Evolutionary conservation across 306 rosid genomes (phyloP).

Genomic region (Lupinus albus): DNA sequence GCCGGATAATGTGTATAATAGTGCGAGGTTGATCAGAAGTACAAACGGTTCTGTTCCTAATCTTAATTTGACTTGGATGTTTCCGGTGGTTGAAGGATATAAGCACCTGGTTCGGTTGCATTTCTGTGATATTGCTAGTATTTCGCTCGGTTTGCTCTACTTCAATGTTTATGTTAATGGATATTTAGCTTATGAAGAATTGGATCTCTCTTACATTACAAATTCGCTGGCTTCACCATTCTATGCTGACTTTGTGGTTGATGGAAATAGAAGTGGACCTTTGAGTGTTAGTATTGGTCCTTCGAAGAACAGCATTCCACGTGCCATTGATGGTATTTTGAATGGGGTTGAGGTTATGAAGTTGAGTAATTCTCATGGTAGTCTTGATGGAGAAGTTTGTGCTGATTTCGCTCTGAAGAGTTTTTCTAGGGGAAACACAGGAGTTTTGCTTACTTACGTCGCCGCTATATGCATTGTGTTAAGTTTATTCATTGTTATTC

Average conservation of each 20-base stretch:
- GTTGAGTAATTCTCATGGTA: conserved; percentile 43
- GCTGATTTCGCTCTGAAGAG: conserved; percentile 43
- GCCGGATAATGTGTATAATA: conserved; percentile 30
- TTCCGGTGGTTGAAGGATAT: conserved; percentile 59
- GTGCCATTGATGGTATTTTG: conserved; percentile 50
- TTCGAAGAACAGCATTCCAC: conserved; percentile 52
- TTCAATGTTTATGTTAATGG: conserved; percentile 70
- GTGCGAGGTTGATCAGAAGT: conserved; percentile 72
- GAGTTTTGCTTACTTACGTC: conserved; percentile 42
- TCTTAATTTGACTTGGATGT: conserved; percentile 78
- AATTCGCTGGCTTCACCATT: conserved; percentile 65
- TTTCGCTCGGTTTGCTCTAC: conserved; percentile 51
- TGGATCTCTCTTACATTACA: conserved; percentile 61
- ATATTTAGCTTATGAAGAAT: conserved; percentile 54
- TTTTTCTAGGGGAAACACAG: conserved; percentile 40
- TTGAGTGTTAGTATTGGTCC: conserved; percentile 67
- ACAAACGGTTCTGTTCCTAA: conserved; percentile 60
- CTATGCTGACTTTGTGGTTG: conserved; percentile 74
- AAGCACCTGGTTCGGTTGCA: conserved; percentile 75
- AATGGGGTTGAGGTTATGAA: conserved; percentile 54
- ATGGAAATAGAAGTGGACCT: conserved; percentile 45
- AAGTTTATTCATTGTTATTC: conserved; percentile 50
- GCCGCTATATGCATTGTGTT: conserved; percentile 52
- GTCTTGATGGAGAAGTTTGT: conserved; percentile 55
- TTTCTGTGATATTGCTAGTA: conserved; percentile 90